Conservation (phyloP, 2,329 filamentous ascomycete species). For the Phaeophleospora eucalypticola region DNA sequence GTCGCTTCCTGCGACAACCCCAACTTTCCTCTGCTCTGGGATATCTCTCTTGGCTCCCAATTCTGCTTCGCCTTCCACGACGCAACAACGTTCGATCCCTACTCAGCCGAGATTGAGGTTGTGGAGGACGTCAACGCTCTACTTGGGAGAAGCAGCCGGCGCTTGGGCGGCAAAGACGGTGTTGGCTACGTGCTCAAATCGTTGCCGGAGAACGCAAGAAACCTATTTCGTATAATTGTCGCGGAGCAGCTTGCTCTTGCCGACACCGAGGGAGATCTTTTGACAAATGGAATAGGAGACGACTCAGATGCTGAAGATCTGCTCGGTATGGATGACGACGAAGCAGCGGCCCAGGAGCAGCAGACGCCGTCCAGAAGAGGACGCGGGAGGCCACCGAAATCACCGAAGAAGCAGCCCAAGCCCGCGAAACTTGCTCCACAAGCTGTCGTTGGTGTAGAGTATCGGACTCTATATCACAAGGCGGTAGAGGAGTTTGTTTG, state of each 20-base stretch:
- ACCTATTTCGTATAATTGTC: slow-evolving; percentile 78
- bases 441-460: slow-evolving; percentile 65
- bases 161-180: slow-evolving; percentile 83
- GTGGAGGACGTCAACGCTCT: slow-evolving; percentile 89
- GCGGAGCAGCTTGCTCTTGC: slow-evolving; percentile 71
- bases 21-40: slow-evolving; percentile 84
- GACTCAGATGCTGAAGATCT: slow-evolving; percentile 29
- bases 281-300: slow-evolving; percentile 26
- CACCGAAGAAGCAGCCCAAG: slow-evolving; percentile 3
- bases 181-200: slow-evolving; percentile 86
- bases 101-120: slow-evolving; percentile 69
- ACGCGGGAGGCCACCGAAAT: slow-evolving; percentile 8
- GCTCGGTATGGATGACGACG: slow-evolving; percentile 27
- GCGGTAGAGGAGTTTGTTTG: slow-evolving; percentile 96
- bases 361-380: slow-evolving; percentile 26
- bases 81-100: slow-evolving; percentile 80
- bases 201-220: slow-evolving; percentile 86
- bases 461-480: slow-evolving; percentile 87
- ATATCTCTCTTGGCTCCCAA: slow-evolving; percentile 74
- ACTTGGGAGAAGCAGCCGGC: slow-evolving; percentile 72
- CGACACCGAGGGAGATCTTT: slow-evolving; percentile 49
- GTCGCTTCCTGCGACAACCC: slow-evolving; percentile 83
- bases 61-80: slow-evolving; percentile 92
- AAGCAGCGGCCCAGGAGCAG: slow-evolving; percentile 30
- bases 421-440: slow-evolving; percentile 12